Base-by-base conservation (phyloP, 371 early-diverging fungal genomes). In the Rhizomucor pusillus region DNA sequence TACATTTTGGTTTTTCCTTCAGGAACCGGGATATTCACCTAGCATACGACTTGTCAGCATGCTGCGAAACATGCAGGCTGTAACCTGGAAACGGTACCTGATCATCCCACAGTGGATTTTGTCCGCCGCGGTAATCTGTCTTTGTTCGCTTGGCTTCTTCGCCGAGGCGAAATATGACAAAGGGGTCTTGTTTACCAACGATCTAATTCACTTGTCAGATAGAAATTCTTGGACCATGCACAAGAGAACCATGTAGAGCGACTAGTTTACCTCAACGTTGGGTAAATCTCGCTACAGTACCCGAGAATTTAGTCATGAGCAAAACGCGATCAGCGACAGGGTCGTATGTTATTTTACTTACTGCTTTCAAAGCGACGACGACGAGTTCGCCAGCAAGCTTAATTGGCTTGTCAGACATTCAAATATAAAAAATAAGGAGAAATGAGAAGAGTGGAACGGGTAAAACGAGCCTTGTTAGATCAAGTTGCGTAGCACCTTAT, bases 61-160 rank as follows among this genome's bases (percentile, higher is more conserved):
- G 13, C 14, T 18, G 24, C n/a, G 9, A 16, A 19, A 23, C 33
- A 18, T 20, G 12, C 9, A 47, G 6, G 20, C 23, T 23, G 20
- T 46, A 19, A 14, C 9, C 25, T 12, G 5, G 7, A 20, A 57
- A 14, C n/a, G 29, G 43, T 73, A 77, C 77, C 67, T 78, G 78
- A 55, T 74, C 75, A 66, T 78, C 78, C 78, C 78, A 78, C 25
- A 72, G 23, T 19, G 78, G 78, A 48, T 71, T 71, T 43, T 78
- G 78, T 1, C 78, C 78, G 43, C 78, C 78, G 52, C 78, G 62
- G 34, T 65, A 53, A 47, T 74, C 75, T 3, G 75, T 73, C 47
- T 67, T 78, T 13, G 78, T 78, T 47, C 57, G 59, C 46, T 66
- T 47, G 9, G 63, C 63, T 13, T 46, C 52, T 47, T 74, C 75